A percentile compares a stretch with the other conserved stretches of the same genome.
phyloP scores from a whole-genome alignment of 73 alveolate species.

The Blepharisma stoltei region DNA sequence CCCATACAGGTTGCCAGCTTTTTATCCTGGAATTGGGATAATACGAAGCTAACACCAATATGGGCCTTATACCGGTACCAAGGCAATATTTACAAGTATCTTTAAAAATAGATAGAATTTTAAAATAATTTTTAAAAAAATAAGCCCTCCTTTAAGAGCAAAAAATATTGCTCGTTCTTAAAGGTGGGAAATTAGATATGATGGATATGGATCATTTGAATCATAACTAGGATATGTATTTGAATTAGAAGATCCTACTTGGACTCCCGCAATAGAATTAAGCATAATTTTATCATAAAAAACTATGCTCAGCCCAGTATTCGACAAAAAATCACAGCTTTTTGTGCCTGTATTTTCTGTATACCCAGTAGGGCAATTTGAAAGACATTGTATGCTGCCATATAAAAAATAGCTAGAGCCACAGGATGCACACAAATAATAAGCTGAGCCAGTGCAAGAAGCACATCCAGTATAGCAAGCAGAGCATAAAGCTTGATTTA shows the following conservation, averaged over 20 bases:
- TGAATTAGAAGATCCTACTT: neutral
- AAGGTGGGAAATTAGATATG: too few relatives aligned
- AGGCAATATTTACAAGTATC: too few relatives aligned
- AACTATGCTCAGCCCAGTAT: neutral
- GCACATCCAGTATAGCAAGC: slow-evolving; percentile 12
- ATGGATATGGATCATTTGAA: slow-evolving; percentile 19
- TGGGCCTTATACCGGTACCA: too few relatives aligned
- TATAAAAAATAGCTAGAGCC: neutral
- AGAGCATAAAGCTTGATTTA: neutral
- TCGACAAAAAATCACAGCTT: neutral
- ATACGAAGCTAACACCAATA: too few relatives aligned
- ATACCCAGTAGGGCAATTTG: neutral
- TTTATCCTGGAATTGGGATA: too few relatives aligned
- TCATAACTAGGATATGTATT: slow-evolving; percentile 1
- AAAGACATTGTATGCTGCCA: neutral
- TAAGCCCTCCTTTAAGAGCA: too few relatives aligned
- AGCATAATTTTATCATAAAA: neutral
- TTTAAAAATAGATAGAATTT: too few relatives aligned
- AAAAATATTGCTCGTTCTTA: too few relatives aligned
- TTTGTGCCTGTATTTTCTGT: neutral
- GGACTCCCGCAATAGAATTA: neutral
- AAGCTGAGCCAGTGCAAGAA: neutral
- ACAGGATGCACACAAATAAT: neutral
- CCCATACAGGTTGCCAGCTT: too few relatives aligned
- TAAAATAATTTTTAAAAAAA: too few relatives aligned